Percentiles rank a stretch among this genome's conserved stretches.
phyloP scores from a whole-genome alignment of 352 stramenopile genomes.

The Pythium pyrilobum region DNA sequence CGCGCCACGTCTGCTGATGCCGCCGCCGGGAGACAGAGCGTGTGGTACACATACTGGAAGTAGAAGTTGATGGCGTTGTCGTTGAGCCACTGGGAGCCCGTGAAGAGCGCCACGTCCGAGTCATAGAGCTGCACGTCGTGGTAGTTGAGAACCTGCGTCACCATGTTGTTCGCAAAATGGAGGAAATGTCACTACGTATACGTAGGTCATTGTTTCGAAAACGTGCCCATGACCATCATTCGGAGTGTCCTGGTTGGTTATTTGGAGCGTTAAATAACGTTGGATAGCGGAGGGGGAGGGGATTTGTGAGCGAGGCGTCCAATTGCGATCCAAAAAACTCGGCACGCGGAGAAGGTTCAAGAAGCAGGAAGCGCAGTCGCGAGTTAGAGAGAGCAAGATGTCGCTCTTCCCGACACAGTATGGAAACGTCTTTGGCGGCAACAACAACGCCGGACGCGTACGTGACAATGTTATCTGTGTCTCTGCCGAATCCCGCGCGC shows the following conservation, averaged over 20 bases:
- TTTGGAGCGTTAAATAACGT: conserved; percentile 6
- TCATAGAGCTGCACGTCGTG: conserved; percentile 82
- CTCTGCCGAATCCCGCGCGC: neutral
- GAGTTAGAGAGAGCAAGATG: neutral
- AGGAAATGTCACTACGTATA: neutral
- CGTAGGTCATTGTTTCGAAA: too few species aligned
- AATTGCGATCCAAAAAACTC: conserved; percentile 18
- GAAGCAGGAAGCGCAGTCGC: conserved; percentile 6
- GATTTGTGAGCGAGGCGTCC: conserved; percentile 1
- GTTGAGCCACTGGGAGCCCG: conserved; percentile 62
- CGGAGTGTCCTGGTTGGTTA: too few species aligned
- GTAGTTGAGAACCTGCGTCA: conserved; percentile 61
- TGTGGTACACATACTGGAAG: conserved; percentile 60
- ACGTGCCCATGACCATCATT: conserved; percentile 1
- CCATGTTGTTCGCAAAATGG: conserved; percentile 16
- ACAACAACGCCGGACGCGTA: conserved; percentile 46
- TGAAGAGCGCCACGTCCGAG: conserved; percentile 71
- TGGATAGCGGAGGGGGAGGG: conserved; percentile 7
- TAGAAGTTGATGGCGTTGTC: conserved; percentile 85
- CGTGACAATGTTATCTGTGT: conserved; percentile 9
- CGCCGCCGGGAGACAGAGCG: conserved; percentile 16
- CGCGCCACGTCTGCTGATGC: neutral
- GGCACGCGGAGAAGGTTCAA: conserved; percentile 15
- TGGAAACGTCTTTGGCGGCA: conserved; percentile 72
- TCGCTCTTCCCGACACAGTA: conserved; percentile 74